phyloP scores from a whole-genome alignment of 768 basidiomycete species.

The Serendipita sp. region DNA sequence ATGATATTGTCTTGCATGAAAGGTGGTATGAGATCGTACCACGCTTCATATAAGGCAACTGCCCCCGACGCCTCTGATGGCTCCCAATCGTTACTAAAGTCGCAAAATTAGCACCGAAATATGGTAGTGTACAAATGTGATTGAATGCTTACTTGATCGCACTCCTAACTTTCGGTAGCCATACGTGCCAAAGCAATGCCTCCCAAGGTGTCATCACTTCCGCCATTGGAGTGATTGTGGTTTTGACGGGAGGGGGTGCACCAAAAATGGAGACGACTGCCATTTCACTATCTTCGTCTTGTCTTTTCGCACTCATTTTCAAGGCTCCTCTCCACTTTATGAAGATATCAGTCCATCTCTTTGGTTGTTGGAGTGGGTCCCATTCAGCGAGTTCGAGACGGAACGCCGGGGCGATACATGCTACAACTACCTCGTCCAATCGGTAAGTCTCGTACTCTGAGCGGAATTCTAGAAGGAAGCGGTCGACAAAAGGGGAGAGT shows the following conservation, averaged over 20 bases:
- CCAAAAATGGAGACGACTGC: background rate
- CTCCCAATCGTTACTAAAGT: constrained; percentile 65
- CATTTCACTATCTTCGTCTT: constrained; percentile 12
- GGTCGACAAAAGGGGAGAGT: constrained; percentile 56
- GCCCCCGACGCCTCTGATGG: constrained; percentile 56
- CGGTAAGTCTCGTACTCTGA: constrained; percentile 61
- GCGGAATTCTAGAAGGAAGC: constrained; percentile 49
- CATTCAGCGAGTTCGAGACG: constrained; percentile 59
- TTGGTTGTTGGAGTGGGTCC: constrained; percentile 71
- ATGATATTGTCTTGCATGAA: constrained; percentile 92
- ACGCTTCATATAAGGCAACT: constrained; percentile 70
- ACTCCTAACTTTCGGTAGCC: constrained; percentile 90
- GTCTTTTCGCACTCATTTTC: constrained; percentile 35
- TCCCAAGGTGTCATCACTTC: constrained; percentile 82
- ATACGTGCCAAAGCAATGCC: constrained; percentile 81
- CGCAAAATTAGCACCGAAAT: background rate
- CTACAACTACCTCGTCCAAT: constrained; percentile 85
- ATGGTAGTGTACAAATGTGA: background rate
- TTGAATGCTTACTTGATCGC: constrained; percentile 46
- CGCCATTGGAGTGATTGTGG: background rate
- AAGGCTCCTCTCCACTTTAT: constrained; percentile 52
- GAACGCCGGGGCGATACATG: constrained; percentile 72
- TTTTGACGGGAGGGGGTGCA: background rate
- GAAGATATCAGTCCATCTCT: constrained; percentile 38
- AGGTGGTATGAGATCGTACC: constrained; percentile 71